Conservation (phyloP, 1,284 basidiomycete species). For the Vanrija sp. region DNA sequence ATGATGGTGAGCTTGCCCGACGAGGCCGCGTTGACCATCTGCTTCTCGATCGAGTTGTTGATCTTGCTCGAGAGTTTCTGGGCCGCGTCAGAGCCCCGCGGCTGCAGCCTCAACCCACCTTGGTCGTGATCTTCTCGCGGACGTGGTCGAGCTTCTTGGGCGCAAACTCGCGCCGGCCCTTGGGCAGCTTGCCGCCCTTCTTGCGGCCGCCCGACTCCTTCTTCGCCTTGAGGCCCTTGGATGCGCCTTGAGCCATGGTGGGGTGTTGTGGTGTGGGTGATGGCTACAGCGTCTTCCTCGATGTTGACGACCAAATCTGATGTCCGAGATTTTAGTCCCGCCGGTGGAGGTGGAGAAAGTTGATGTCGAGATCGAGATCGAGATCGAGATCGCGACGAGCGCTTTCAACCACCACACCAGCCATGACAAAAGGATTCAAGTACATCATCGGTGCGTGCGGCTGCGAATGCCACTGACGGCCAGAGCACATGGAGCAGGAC, state of each 20-base stretch:
- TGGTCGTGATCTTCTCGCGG: conserved; percentile 30
- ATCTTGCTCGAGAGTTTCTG: conserved; percentile 81
- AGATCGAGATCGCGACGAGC: not conserved
- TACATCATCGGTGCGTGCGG: conserved; percentile 43
- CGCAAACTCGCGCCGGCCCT: conserved; percentile 39
- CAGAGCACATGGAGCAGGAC: conserved; percentile 95
- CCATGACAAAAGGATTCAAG: conserved; percentile 26
- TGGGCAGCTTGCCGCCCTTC: conserved; percentile 35
- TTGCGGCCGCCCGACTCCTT: conserved; percentile 35
- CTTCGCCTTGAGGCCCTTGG: conserved; percentile 36
- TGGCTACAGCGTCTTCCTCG: not conserved
- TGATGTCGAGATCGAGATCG: not conserved
- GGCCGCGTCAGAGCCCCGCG: conserved; percentile 1
- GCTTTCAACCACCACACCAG: not conserved
- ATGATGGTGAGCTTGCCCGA: conserved; percentile 76
- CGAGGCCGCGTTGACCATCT: conserved; percentile 82
- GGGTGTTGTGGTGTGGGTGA: not conserved
- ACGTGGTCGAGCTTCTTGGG: conserved; percentile 40
- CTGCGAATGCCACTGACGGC: not conserved
- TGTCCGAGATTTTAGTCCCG: conserved; percentile 6
- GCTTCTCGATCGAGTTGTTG: conserved; percentile 79
- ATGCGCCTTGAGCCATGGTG: conserved; percentile 43
- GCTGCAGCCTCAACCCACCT: conserved; percentile 21
- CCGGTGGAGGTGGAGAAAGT: not conserved
- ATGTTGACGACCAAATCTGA: not conserved